Base-by-base conservation (phyloP, 2,329 filamentous ascomycete genomes). In the Tolypocladium amazonense region DNA sequence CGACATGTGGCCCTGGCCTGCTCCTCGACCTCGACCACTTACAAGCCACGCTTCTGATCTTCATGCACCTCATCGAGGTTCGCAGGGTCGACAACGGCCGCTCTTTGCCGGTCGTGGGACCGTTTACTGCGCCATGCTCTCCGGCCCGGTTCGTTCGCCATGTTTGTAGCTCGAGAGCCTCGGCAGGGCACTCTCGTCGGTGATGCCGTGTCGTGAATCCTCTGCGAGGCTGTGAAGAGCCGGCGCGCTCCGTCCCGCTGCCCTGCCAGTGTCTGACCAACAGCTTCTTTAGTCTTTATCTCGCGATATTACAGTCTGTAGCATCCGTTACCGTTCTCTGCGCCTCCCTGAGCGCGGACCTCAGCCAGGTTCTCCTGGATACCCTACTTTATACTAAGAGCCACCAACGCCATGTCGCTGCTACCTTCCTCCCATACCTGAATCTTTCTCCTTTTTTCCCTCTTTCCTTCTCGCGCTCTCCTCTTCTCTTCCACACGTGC, bases 351-450 rank as follows among this genome's bases (percentile, higher is more conserved):
- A 23, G 30, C 25, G 14, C 35, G 23, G 57, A 37, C 23, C 47
- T n/a, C n/a, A n/a, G n/a, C n/a, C n/a, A n/a, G n/a, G n/a, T n/a
- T n/a, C 7, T 6, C 33, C 33, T 35, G 33, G 7, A 6, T 9
- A 35, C 11, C 33, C 7, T 35, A 35, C 33, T 35, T 35, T 35
- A n/a, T n/a, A n/a, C 50, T 20, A 23, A 20, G 43, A 60, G 45
- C 55, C 45, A 57, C 45, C n/a, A 53, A 52, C 53, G 58, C 45
- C 54, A 41, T 55, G 54, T 57, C 35, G 58, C 58, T 53, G 58
- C 55, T 52, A 35, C 58, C 53, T 53, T 35, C 27, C 45, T 54
- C 38, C 56, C 23, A 47, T 41, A 43, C 20, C 39, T 14, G 54
- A 14, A 20, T 12, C 14, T 56, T 25, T 23, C 35, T 25, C 52